Percentiles rank a stretch among this genome's conserved stretches.
Conservation (phyloP, 495 filamentous ascomycete genomes). For the Staphylotrichum tortipilum region DNA sequence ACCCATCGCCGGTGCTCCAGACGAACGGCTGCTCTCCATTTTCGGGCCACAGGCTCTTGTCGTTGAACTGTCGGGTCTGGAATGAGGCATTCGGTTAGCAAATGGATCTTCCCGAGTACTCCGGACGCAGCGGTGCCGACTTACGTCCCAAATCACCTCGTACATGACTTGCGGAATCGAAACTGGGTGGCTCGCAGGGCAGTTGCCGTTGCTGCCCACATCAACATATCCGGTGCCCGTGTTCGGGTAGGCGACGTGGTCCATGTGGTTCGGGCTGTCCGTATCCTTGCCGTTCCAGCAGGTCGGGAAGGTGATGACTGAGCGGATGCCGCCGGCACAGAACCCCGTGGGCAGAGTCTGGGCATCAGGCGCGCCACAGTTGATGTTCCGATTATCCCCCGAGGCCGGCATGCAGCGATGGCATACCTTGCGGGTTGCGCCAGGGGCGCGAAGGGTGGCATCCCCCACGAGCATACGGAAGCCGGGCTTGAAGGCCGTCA, state of each 20-base stretch:
- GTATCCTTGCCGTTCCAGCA: conserved; percentile 28
- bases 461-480: conserved; percentile 27
- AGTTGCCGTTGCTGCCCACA: conserved; percentile 17
- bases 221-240: no score
- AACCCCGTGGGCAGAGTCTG: conserved; percentile 9
- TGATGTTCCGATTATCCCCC: neutral
- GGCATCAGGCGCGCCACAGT: neutral
- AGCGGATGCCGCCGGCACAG: conserved; percentile 31
- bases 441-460: conserved; percentile 18
- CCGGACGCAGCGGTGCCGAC: neutral
- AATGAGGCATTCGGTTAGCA: no score
- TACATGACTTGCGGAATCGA: conserved; percentile 20
- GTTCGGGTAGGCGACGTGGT: conserved; percentile 7
- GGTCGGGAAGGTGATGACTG: conserved; percentile 38
- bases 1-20: conserved; percentile 36
- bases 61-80: conserved; percentile 25
- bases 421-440: conserved; percentile 34
- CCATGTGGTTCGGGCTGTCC: conserved; percentile 27
- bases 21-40: conserved; percentile 34
- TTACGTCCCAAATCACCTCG: conserved; percentile 11
- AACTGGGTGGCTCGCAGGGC: conserved; percentile 17
- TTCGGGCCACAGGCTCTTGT: conserved; percentile 21
- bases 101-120: neutral
- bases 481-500: conserved; percentile 25
- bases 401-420: conserved; percentile 38